phyloP scores from a whole-genome alignment of 176 grass and related monocot species.

The Lolium multiflorum region DNA sequence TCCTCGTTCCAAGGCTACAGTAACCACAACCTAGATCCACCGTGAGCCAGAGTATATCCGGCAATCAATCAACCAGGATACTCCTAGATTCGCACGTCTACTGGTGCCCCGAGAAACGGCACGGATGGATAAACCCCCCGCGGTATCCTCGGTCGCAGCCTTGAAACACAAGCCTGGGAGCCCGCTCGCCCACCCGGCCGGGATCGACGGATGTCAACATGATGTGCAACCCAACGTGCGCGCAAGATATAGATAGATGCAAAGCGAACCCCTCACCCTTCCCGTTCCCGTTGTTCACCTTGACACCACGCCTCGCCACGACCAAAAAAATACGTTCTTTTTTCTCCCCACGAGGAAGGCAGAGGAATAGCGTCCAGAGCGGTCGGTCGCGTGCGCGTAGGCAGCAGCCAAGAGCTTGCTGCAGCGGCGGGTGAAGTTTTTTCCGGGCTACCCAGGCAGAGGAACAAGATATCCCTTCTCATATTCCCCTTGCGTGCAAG shows the following conservation, averaged over 20 bases:
- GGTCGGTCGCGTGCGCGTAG: neutral
- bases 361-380: neutral
- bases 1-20: too few relatives aligned
- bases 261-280: too few relatives aligned
- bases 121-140: neutral
- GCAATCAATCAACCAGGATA: neutral
- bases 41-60: slow-evolving; percentile 1
- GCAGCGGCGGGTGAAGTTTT: slow-evolving; percentile 25
- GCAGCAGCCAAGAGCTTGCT: slow-evolving; percentile 28
- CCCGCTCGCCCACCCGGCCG: neutral
- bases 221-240: slow-evolving; percentile 5
- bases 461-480: slow-evolving; percentile 47
- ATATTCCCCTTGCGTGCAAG: slow-evolving; percentile 89
- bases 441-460: neutral
- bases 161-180: neutral
- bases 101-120: slow-evolving; percentile 27
- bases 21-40: neutral
- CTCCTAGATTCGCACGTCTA: neutral
- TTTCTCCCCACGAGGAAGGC: neutral
- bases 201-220: slow-evolving; percentile 3
- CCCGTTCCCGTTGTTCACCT: neutral
- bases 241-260: neutral
- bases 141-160: slow-evolving; percentile 10
- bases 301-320: neutral
- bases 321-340: neutral